These are phyloP conservation scores for Dendrobium huoshanense DNA, from an alignment of 106 monocot genomes.

Conservation along the genomic window DNA sequence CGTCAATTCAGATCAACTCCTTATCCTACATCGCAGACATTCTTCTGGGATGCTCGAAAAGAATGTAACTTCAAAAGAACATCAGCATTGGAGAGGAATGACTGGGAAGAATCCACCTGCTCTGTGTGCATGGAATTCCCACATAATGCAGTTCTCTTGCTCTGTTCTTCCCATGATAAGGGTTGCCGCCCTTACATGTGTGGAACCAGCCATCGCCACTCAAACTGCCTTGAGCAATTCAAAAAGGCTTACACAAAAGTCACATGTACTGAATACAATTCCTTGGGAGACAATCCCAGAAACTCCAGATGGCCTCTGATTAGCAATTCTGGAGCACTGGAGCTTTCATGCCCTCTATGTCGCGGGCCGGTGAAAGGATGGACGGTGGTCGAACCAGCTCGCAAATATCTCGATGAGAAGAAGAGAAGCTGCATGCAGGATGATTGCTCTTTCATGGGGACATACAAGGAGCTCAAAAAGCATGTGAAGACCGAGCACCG, in stretches of 20 bases:
- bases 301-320: too few relatives aligned
- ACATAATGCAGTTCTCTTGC: conserved; percentile 72
- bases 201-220: conserved; percentile 58
- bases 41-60: neutral
- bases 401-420: conserved; percentile 34
- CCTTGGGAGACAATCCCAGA: too few relatives aligned
- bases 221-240: conserved; percentile 79
- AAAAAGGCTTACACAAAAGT: conserved; percentile 44
- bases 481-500: conserved; percentile 28
- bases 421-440: conserved; percentile 42
- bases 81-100: conserved; percentile 29
- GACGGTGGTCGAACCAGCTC: conserved; percentile 44
- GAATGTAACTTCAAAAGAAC: conserved; percentile 10
- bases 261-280: too few relatives aligned
- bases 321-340: conserved; percentile 7
- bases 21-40: conserved; percentile 20
- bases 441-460: conserved; percentile 29
- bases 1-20: conserved; percentile 21
- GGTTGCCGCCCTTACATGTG: conserved; percentile 91
- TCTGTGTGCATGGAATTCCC: conserved; percentile 81
- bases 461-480: conserved; percentile 30
- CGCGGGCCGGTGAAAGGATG: conserved; percentile 53
- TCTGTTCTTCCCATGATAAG: conserved; percentile 76
- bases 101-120: conserved; percentile 73
- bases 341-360: conserved; percentile 46